A percentile compares a stretch with the other conserved stretches of the same genome.
These are phyloP conservation scores for Somion occarium DNA, from an alignment of 1,284 basidiomycete genomes.

Conservation along the genomic window DNA sequence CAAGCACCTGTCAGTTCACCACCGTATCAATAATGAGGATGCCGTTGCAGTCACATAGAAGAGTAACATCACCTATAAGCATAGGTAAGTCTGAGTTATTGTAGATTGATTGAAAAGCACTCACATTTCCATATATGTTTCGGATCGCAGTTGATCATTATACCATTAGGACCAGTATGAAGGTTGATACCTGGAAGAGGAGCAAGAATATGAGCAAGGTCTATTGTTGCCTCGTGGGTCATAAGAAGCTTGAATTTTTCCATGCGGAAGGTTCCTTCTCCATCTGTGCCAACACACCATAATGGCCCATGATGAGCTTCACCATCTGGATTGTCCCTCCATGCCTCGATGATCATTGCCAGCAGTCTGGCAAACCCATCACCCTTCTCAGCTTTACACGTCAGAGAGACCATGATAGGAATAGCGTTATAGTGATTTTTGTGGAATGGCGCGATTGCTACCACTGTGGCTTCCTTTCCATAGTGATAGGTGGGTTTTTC, in stretches of 20 bases:
- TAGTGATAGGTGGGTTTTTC: neutral
- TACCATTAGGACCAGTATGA: too few relatives aligned
- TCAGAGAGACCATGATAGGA: neutral
- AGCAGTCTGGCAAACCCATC: neutral
- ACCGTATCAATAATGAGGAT: neutral
- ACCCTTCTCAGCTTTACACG: neutral
- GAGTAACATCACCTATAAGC: neutral
- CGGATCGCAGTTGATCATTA: neutral
- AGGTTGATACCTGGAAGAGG: too few relatives aligned
- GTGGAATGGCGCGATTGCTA: neutral
- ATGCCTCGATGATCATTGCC: neutral
- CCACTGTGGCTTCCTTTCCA: neutral
- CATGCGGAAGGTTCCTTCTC: neutral
- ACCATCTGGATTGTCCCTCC: neutral
- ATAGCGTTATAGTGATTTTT: neutral
- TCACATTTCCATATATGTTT: neutral
- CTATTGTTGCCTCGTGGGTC: neutral
- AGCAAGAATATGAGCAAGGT: neutral
- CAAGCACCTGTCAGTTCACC: neutral
- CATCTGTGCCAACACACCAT: neutral
- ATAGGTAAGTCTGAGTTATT: neutral
- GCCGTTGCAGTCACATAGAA: neutral
- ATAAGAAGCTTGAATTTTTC: neutral
- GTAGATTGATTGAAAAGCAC: neutral
- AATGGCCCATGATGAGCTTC: neutral